Evolutionary conservation across 371 early-diverging fungal genomes (phyloP).

Genomic region (Lichtheimia ornata): DNA sequence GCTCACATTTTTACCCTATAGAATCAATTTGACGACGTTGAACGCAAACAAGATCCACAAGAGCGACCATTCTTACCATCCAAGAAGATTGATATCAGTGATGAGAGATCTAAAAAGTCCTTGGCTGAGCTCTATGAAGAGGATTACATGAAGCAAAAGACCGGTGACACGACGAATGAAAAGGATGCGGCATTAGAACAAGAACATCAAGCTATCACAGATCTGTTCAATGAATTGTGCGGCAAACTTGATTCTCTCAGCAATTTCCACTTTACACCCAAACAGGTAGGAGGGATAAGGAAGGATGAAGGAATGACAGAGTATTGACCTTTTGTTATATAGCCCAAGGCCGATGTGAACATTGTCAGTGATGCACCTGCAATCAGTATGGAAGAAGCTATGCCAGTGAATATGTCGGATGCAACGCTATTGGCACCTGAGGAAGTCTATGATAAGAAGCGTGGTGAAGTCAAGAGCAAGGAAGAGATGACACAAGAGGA

Average conservation of each 20-base stretch:
- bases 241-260: constrained; percentile 86
- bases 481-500: constrained; percentile 77
- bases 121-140: constrained; percentile 92
- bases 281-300: constrained; percentile 41
- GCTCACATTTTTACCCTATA: constrained; percentile 10
- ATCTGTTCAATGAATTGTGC: constrained; percentile 73
- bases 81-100: constrained; percentile 75
- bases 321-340: neutral
- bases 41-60: constrained; percentile 75
- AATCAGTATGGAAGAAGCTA: constrained; percentile 93
- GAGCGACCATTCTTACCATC: constrained; percentile 80
- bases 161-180: constrained; percentile 61
- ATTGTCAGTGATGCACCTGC: constrained; percentile 86
- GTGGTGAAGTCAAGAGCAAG: constrained; percentile 61
- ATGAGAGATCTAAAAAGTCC: constrained; percentile 82
- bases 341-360: constrained; percentile 72
- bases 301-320: neutral
- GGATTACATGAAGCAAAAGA: constrained; percentile 75
- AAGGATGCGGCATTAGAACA: constrained; percentile 74
- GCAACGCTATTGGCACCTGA: constrained; percentile 87
- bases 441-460: constrained; percentile 83
- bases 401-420: constrained; percentile 85
- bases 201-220: constrained; percentile 81
- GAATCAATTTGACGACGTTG: constrained; percentile 89
- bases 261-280: constrained; percentile 92